Base-by-base conservation (phyloP, 345 rosid species). In the Citrus glauca region DNA sequence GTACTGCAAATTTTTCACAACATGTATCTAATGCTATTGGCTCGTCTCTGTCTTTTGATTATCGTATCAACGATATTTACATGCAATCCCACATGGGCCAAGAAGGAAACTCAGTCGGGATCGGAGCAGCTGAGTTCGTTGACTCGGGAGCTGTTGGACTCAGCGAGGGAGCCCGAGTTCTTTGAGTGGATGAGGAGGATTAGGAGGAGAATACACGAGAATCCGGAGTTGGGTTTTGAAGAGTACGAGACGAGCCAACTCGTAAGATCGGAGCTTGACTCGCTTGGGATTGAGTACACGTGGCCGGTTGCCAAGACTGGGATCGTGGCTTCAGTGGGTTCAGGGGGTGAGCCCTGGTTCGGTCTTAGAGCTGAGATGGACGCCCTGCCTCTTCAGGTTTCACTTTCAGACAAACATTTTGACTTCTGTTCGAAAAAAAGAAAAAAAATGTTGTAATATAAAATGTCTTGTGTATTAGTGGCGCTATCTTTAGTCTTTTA, bases 351-450 rank as follows among this genome's bases (percentile, higher is more conserved):
- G 16, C 92, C 88, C 2, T 87, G 81, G 85, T 86, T 89, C 82
- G 90, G 84, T 40, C 89, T 89, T 17, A 66, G 89, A 77, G 92
- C 90, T 7, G 92, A 89, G 80, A 89, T 87, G 90, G 92, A 87
- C 63, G 92, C 92, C 1, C 90, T 89, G 22, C 88, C 86, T 2
- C 71, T 87, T 73, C 89, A 84, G 90, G 92, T 89, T 50, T 37
- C 13, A 35, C 2, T 17, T 22, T 17, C 22, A 17, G 48, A 9
- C 48, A 42, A 40, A 40, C 48, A 10, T 42, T 10, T 42, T 56
- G n/a, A 56, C 2, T 56, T 28, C 37, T 28, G 9, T 32, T 7
- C 0, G 9, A 40, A 40, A 40, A 38, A 42, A 9, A 2, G 32
- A 30, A 9, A 2, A 42, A 42, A 42, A 42, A 9, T 42, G 48